Evolutionary conservation across 1,284 basidiomycete species (phyloP).

Genomic region (Boletus calvinii): DNA sequence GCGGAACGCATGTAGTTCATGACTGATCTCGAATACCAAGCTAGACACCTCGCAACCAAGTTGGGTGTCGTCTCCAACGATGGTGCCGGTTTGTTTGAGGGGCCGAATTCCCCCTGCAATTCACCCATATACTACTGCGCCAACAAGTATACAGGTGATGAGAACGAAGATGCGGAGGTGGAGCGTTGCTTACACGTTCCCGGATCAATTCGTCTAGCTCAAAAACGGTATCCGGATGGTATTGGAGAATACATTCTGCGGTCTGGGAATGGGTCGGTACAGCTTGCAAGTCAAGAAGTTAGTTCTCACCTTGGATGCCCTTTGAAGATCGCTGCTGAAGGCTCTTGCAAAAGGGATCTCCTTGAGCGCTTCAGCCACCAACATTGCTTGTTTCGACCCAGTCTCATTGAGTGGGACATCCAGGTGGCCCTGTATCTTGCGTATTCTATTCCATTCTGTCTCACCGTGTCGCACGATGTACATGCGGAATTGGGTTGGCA

Average conservation of each 20-base stretch:
- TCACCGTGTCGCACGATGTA: conserved; percentile 76
- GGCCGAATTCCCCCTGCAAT: conserved; percentile 49
- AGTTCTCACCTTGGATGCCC: conserved; percentile 54
- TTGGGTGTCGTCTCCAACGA: conserved; percentile 40
- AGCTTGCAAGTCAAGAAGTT: not conserved
- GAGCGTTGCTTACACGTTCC: conserved; percentile 52
- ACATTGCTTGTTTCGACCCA: conserved; percentile 55
- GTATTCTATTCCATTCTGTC: conserved; percentile 60
- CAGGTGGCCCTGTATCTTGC: conserved; percentile 69
- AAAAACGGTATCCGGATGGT: conserved; percentile 48
- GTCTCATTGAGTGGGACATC: conserved; percentile 61
- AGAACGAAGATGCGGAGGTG: not conserved
- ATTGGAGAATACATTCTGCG: conserved; percentile 56
- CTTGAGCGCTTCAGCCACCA: conserved; percentile 53
- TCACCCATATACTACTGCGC: conserved; percentile 58
- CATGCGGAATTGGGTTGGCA: conserved; percentile 39
- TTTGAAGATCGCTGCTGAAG: conserved; percentile 63
- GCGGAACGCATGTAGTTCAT: conserved; percentile 37
- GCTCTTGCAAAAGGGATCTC: conserved; percentile 50
- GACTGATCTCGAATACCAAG: conserved; percentile 61
- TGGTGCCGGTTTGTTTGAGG: conserved; percentile 19
- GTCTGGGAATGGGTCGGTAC: conserved; percentile 44
- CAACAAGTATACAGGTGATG: not conserved
- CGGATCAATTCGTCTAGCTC: conserved; percentile 48
- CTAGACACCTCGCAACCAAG: conserved; percentile 47